phyloP scores from a whole-genome alignment of 2,329 filamentous ascomycete genomes.

The Penicillium polonicum region DNA sequence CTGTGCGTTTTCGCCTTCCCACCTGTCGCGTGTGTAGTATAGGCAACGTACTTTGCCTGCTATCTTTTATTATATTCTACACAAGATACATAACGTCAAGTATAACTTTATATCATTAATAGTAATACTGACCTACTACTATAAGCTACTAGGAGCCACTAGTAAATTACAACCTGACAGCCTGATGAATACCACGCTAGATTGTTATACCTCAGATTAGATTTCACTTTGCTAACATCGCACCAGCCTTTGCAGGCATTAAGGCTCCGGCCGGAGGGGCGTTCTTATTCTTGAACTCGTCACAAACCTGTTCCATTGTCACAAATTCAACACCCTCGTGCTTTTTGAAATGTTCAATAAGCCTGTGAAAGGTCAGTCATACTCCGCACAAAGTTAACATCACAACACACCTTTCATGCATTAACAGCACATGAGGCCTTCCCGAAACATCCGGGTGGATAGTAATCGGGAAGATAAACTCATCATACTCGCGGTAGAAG shows the following conservation, averaged over 20 bases:
- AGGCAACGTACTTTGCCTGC: too few relatives aligned
- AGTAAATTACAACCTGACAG: too few relatives aligned
- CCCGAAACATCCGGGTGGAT: slow-evolving; percentile 73
- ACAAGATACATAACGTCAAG: too few relatives aligned
- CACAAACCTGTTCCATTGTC: slow-evolving; percentile 31
- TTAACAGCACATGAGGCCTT: slow-evolving; percentile 67
- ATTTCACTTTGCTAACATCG: slow-evolving; percentile 11
- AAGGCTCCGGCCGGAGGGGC: slow-evolving; percentile 20
- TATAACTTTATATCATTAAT: too few relatives aligned
- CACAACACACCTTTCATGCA: slow-evolving; percentile 63
- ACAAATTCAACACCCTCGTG: slow-evolving; percentile 31
- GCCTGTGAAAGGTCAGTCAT: slow-evolving; percentile 14
- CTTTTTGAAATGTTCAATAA: slow-evolving; percentile 31
- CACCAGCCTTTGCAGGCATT: slow-evolving; percentile 22
- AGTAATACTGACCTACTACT: too few relatives aligned
- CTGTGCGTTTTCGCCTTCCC: too few relatives aligned
- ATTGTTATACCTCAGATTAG: background rate
- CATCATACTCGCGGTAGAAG: slow-evolving; percentile 73
- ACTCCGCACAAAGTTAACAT: background rate
- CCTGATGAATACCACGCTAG: too few relatives aligned
- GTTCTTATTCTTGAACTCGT: slow-evolving; percentile 28
- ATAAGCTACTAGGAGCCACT: too few relatives aligned
- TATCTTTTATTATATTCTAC: too few relatives aligned
- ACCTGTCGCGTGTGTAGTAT: too few relatives aligned
- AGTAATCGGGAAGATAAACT: slow-evolving; percentile 74